These are phyloP conservation scores for Plasmopara viticola DNA, from an alignment of 352 stramenopile genomes.

Conservation along the genomic window DNA sequence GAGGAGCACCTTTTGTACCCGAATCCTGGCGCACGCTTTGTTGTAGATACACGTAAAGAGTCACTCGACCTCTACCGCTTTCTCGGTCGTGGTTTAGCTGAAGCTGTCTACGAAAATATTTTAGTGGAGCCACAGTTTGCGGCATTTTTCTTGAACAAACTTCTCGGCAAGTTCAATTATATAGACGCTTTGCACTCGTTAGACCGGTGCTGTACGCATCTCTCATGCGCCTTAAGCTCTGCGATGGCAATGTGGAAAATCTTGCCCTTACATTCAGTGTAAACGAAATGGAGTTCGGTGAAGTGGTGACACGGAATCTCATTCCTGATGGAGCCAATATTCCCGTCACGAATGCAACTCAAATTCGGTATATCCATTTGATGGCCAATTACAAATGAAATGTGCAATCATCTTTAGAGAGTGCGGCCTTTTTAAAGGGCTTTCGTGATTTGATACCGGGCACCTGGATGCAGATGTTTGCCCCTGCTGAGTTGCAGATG, in stretches of 20 bases:
- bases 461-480: conserved; percentile 80
- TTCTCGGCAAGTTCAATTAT: conserved; percentile 86
- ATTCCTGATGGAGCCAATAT: conserved; percentile 83
- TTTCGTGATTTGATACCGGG: conserved; percentile 73
- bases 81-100: conserved; percentile 91
- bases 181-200: conserved; percentile 92
- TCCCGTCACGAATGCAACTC: conserved; percentile 90
- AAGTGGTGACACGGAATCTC: conserved; percentile 60
- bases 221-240: conserved; percentile 94
- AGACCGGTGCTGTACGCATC: conserved; percentile 93
- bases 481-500: conserved; percentile 91
- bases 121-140: conserved; percentile 96
- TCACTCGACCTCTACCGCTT: conserved; percentile 92
- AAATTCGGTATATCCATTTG: conserved; percentile 94
- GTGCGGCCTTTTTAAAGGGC: conserved; percentile 54
- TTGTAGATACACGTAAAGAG: conserved; percentile 71
- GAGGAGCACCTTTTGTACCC: conserved; percentile 89
- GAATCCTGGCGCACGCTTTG: conserved; percentile 80
- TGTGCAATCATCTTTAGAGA: conserved; percentile 55
- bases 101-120: conserved; percentile 95
- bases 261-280: conserved; percentile 95
- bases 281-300: conserved; percentile 66
- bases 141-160: conserved; percentile 94
- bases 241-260: conserved; percentile 85
- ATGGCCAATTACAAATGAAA: conserved; percentile 97